A percentile compares a stretch with the other conserved stretches of the same genome.
These are phyloP conservation scores for Saccharomyces hybrid DNA, from an alignment of 1,139 yeast genomes.

Conservation along the genomic window DNA sequence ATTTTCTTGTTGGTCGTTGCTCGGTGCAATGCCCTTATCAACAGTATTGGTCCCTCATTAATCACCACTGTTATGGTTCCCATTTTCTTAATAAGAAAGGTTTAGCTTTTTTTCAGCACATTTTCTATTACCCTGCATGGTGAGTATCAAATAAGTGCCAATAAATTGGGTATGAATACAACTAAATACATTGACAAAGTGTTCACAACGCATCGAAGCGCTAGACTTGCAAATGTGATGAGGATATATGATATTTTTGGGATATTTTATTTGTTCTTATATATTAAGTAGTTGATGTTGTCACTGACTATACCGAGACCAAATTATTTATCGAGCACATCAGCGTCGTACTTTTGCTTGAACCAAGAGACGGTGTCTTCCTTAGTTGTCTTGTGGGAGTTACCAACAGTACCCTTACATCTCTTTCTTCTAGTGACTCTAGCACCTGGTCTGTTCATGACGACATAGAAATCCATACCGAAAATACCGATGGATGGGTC, in stretches of 20 bases:
- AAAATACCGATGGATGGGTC: slow-evolving; percentile 99
- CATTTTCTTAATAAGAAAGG: neutral
- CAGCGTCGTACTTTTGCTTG: slow-evolving; percentile 99
- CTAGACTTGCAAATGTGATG: neutral
- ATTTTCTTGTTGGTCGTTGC: neutral
- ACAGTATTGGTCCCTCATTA: neutral
- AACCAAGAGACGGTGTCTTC: slow-evolving; percentile 97
- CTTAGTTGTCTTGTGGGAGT: slow-evolving; percentile 84
- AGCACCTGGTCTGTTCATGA: slow-evolving; percentile 98
- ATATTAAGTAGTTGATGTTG: neutral
- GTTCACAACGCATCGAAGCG: neutral
- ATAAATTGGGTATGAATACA: neutral
- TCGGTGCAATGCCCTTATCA: neutral
- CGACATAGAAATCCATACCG: slow-evolving; percentile 99
- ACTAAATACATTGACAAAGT: neutral
- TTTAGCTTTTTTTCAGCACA: neutral
- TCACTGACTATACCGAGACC: neutral
- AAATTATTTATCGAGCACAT: slow-evolving; percentile 73
- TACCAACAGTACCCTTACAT: slow-evolving; percentile 82
- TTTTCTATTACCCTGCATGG: neutral
- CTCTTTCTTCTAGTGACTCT: slow-evolving; percentile 99
- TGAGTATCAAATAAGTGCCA: neutral
- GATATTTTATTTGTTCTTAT: neutral
- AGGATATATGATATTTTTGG: neutral
- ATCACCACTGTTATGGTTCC: neutral